Evolutionary conservation across 768 basidiomycete species (phyloP), one percentile per base, ranked within the genome.

Genomic region (Boletus reticuloceps): DNA sequence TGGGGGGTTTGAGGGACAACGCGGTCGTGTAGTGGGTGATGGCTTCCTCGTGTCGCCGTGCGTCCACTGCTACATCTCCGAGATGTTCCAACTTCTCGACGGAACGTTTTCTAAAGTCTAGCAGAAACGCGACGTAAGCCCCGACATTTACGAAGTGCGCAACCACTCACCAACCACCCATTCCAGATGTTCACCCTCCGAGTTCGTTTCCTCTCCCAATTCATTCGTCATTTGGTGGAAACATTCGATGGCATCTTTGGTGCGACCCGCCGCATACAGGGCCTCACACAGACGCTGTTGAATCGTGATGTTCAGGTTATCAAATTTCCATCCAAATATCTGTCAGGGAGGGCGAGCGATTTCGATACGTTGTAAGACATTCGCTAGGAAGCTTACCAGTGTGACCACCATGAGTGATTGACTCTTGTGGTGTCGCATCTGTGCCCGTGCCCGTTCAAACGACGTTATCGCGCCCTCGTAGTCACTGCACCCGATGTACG

Each of bases 311-410:
- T 11, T 9, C 5, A 57, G 41, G 20, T 36, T 5, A 32, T 45
- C 27, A 29, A 57, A 54, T 32, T 50, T 49, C 56, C 51, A 57
- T 3, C 51, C 52, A 13, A 32, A 25, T n/a, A 54, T 54, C 56
- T 57, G 27, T 17, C 25, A 11, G 17, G 17, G n/a, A 20, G 4
- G 29, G 6, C 12, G 19, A 36, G 9, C 0, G 6, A 34, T 39
- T 12, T 39, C 22, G 4, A 34, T 20, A 25, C 6, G 5, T 4
- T 4, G 2, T 2, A 9, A 27, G 2, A 31, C 16, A 20, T 14
- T 6, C 4, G 12, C 9, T 5, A 13, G 6, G 11, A 36, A 31
- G n/a, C 31, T 38, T 53, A 55, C 60, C 38, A 61, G 27, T 4
- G 54, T 59, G 19, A 61, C 16, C 32, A 45, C 13, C 13, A 31